Evolutionary conservation across 1,284 basidiomycete genomes (phyloP).

Genomic region (Puccinia brachypodii): DNA sequence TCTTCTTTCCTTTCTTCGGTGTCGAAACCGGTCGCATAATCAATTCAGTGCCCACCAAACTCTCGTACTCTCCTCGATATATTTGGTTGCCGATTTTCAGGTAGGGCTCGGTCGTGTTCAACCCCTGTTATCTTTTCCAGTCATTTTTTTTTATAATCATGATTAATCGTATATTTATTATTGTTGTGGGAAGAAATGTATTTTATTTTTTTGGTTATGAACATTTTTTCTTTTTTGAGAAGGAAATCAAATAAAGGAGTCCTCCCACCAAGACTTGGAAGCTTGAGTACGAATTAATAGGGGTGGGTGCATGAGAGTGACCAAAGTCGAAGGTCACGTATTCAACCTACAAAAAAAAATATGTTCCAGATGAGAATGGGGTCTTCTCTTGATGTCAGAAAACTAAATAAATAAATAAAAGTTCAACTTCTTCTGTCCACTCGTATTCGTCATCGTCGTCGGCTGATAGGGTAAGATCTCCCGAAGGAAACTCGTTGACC

Average conservation of each 20-base stretch:
- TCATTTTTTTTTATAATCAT: background rate
- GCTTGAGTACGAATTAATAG: slow-evolving; percentile 14
- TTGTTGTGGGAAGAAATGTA: background rate
- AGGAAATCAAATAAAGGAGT: background rate
- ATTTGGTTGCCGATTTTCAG: slow-evolving; percentile 41
- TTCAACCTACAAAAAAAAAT: slow-evolving; percentile 34
- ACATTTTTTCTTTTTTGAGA: background rate
- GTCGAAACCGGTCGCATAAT: slow-evolving; percentile 24
- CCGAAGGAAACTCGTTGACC: slow-evolving; percentile 21
- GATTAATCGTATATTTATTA: background rate
- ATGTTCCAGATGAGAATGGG: background rate
- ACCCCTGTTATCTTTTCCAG: slow-evolving; percentile 15
- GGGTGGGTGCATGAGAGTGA: slow-evolving; percentile 18
- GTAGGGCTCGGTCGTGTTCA: slow-evolving; percentile 28
- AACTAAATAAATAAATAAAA: background rate
- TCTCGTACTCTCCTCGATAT: slow-evolving; percentile 38
- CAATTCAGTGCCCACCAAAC: slow-evolving; percentile 34
- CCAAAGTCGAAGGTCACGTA: slow-evolving; percentile 43
- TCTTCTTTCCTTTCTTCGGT: background rate
- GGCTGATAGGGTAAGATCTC: background rate
- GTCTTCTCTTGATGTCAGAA: background rate
- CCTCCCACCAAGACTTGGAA: slow-evolving; percentile 44
- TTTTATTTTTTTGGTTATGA: slow-evolving; percentile 6
- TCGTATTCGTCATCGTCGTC: slow-evolving; percentile 13
- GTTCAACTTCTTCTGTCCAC: slow-evolving; percentile 41